Conservation (phyloP, 192 early-diverging fungal species). For the Umbelopsis ramanniana region DNA sequence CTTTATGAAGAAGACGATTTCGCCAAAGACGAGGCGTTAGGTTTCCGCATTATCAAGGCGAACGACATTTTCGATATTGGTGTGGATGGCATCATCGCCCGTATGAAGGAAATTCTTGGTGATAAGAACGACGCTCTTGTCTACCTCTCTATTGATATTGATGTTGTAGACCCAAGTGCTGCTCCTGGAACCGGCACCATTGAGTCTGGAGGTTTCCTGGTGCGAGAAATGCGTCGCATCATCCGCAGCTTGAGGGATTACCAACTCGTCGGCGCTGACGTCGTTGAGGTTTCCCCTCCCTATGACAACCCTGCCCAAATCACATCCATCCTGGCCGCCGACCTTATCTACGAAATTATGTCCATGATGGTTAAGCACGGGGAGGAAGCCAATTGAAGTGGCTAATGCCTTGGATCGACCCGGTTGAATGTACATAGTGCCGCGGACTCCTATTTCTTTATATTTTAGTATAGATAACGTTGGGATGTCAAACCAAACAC, state of each 20-base stretch:
- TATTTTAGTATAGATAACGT: too few relatives aligned
- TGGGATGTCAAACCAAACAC: too few relatives aligned
- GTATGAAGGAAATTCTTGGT: constrained; percentile 39
- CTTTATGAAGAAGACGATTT: constrained; percentile 45
- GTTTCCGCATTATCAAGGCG: constrained; percentile 47
- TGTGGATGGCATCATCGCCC: constrained; percentile 43
- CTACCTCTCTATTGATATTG: constrained; percentile 49
- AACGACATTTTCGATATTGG: constrained; percentile 49
- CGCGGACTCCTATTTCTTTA: too few relatives aligned
- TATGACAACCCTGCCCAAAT: constrained; percentile 49
- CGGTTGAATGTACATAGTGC: not conserved
- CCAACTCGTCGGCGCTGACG: constrained; percentile 47
- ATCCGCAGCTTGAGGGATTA: constrained; percentile 42
- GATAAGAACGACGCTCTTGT: constrained; percentile 33
- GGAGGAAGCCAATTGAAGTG: not conserved
- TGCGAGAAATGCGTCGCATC: constrained; percentile 43
- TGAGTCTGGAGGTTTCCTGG: constrained; percentile 46
- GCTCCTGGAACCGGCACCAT: constrained; percentile 45
- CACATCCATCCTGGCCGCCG: constrained; percentile 39
- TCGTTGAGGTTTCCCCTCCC: constrained; percentile 50
- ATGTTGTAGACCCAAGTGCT: constrained; percentile 46
- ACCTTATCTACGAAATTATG: constrained; percentile 38
- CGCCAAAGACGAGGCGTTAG: constrained; percentile 40
- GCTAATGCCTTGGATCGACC: too few relatives aligned
- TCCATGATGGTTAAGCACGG: constrained; percentile 40